Base-by-base conservation (phyloP, 2,329 filamentous ascomycete genomes). In the Fusarium sp. region DNA sequence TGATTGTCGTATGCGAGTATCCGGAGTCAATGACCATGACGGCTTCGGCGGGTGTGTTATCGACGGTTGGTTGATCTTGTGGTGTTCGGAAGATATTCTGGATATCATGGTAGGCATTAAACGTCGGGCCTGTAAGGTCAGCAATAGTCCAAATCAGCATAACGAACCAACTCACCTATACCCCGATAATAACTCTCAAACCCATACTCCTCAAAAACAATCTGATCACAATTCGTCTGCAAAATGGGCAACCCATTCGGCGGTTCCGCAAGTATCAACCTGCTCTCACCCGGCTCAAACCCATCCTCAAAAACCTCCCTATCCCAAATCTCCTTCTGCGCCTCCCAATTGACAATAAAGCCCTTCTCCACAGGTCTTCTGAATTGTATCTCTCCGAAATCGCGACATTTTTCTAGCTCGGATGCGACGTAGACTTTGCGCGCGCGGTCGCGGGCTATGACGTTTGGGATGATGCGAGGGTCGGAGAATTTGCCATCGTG, bases 171-270 rank as follows among this genome's bases (percentile, higher is more conserved):
- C 83, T 63, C 78, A 88, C 92, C 92, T 69, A 92, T 84, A 61
- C 88, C 90, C 65, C 96, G 89, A 70, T 91, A 92, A 81, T 97
- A 97, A 71, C 92, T 91, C 13, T 91, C 88, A 80, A 99, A 99
- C 4, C 93, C 93, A 82, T 96, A 99, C 78, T 98, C 94, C 78
- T 99, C 96, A 83, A 99, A 98, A 2, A 98, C 89, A 77, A 99
- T 94, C 83, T 99, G 95, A 77, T 99, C 96, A 74, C 93, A 94
- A 78, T 98, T 96, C 41, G 91, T 88, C 80, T 98, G 94, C 69
- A 99, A 82, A 15, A 90, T 89, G 1, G 91, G 90, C 59, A 97
- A 86, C 6, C 91, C 90, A 80, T 97, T 97, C 6, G 94, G 91
- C 47, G 94, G 92, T 80, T 99, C 96, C 2, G 92, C 90, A 53